phyloP scores from a whole-genome alignment of 1,139 yeast species.

The Blastobotrys apis region DNA sequence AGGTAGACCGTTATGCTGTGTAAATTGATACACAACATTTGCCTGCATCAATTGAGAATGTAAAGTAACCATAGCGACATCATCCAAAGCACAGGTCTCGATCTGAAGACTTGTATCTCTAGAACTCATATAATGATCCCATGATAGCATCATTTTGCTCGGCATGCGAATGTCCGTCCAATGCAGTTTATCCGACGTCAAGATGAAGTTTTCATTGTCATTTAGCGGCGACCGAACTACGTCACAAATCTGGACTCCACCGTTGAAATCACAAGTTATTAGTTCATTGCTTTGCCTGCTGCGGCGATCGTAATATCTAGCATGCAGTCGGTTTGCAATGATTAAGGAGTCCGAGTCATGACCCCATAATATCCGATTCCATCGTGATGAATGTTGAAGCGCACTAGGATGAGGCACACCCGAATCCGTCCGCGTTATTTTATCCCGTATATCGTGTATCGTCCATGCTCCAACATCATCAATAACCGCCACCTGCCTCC shows the following conservation, averaged over 20 bases:
- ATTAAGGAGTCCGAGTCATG: conserved; percentile 16
- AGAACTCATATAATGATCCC: conserved; percentile 63
- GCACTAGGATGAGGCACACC: conserved; percentile 11
- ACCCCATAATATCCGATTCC: conserved; percentile 23
- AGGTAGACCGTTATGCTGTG: conserved; percentile 40
- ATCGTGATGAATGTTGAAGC: conserved; percentile 15
- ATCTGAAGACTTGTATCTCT: conserved; percentile 54
- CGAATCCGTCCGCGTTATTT: too few species aligned
- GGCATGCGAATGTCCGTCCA: conserved; percentile 30
- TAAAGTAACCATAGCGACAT: conserved; percentile 37
- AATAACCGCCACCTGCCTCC: conserved; percentile 18
- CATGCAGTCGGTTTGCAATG: conserved; percentile 21
- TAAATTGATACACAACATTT: conserved; percentile 45
- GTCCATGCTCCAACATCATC: conserved; percentile 21
- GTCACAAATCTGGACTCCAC: conserved; percentile 18
- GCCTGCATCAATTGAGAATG: conserved; percentile 44
- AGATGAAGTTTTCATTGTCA: conserved; percentile 23
- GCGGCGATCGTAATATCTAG: conserved; percentile 20
- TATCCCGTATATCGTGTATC: too few species aligned
- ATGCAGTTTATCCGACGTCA: conserved; percentile 25
- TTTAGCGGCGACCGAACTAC: conserved; percentile 16
- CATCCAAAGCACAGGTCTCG: conserved; percentile 30
- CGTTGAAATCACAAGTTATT: conserved; percentile 3
- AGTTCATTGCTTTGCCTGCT: conserved; percentile 8
- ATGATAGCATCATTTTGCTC: conserved; percentile 48